phyloP scores from a whole-genome alignment of 495 filamentous ascomycete species.

The Penicillium samsonianum region DNA sequence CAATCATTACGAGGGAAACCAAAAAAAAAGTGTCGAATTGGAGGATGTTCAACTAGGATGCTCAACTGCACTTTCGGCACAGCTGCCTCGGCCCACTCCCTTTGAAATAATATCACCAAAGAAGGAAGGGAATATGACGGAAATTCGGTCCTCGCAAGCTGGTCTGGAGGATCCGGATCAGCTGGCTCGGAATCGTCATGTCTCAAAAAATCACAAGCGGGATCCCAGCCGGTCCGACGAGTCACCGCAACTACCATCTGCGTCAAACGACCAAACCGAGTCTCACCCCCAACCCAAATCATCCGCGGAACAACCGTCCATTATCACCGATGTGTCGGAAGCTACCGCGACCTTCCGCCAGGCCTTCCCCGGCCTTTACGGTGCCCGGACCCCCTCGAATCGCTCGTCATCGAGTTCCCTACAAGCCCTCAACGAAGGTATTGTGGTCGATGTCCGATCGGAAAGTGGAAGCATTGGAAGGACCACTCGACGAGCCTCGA shows the following conservation, averaged over 20 bases:
- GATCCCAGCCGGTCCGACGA: slow-evolving; percentile 29
- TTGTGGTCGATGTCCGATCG: slow-evolving; percentile 45
- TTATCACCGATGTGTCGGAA: slow-evolving; percentile 31
- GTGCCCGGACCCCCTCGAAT: slow-evolving; percentile 43
- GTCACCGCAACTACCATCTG: slow-evolving; percentile 22
- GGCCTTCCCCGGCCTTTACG: slow-evolving; percentile 40
- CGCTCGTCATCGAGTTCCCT: slow-evolving; percentile 50
- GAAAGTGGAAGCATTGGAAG: slow-evolving; percentile 33
- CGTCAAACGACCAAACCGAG: slow-evolving; percentile 31
- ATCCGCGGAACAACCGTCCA: slow-evolving; percentile 28
- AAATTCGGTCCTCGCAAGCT: slow-evolving; percentile 35
- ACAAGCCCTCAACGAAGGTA: slow-evolving; percentile 49
- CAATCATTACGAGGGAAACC: neutral
- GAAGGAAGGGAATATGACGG: slow-evolving; percentile 38
- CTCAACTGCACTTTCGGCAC: slow-evolving; percentile 28
- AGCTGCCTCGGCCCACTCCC: slow-evolving; percentile 21
- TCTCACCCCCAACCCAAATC: slow-evolving; percentile 29
- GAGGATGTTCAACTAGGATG: slow-evolving; percentile 22
- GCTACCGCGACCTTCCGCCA: slow-evolving; percentile 42
- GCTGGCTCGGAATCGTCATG: slow-evolving; percentile 31
- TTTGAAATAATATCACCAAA: slow-evolving; percentile 14
- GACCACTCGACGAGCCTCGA: slow-evolving; percentile 32
- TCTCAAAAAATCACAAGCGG: slow-evolving; percentile 26
- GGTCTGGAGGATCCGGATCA: slow-evolving; percentile 36
- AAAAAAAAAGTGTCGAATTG: slow-evolving; percentile 2